Evolutionary conservation across 2,329 filamentous ascomycete species (phyloP), one percentile per base, ranked within the genome.

Genomic region (Verticillium longisporum): DNA sequence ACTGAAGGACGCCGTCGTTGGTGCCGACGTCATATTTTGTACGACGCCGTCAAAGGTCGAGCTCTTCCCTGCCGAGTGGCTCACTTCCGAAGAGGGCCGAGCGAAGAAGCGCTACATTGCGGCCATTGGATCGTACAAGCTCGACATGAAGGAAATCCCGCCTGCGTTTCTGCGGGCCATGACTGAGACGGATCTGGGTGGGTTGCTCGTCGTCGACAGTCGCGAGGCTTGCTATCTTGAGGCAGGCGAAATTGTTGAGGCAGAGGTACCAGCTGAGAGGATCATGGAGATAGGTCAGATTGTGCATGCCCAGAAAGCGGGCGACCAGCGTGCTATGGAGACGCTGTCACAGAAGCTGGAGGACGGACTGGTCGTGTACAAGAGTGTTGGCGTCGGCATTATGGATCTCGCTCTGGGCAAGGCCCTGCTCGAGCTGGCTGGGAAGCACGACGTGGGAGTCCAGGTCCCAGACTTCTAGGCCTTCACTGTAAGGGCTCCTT

Each of bases 211-310:
- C 5, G 89, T 92, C 6, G 89, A 92, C 69, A 93, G 89, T 10
- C 79, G 96, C 0, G 88, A 91, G 33, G 90, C 90, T 0, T 92
- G 89, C 55, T 72, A 97, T 54, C 87, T 88, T 67, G 91, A 97
- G 71, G 90, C 93, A 0, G 94, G 94, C 0, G 94, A 98, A 77
- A 80, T 98, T 56, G 88, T 96, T 9, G 85, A 91, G 66, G 91
- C 91, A 0, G 87, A 86, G 0, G 78, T 97, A 33, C 80, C 80
- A 26, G 87, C 90, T 0, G 82, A 86, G 55, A 88, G 96, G 67
- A 82, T 97, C 3, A 90, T 97, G 0, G 94, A 97, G 71, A 77
- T 97, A 4, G 83, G 86, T 13, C 85, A 87, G 82, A 78, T 88
- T 34, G 79, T 81, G 4, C 75, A 76, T 18, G 62, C 66, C 59